Evolutionary conservation across 129 eudicot species (phyloP).

Genomic region (Tagetes patula): DNA sequence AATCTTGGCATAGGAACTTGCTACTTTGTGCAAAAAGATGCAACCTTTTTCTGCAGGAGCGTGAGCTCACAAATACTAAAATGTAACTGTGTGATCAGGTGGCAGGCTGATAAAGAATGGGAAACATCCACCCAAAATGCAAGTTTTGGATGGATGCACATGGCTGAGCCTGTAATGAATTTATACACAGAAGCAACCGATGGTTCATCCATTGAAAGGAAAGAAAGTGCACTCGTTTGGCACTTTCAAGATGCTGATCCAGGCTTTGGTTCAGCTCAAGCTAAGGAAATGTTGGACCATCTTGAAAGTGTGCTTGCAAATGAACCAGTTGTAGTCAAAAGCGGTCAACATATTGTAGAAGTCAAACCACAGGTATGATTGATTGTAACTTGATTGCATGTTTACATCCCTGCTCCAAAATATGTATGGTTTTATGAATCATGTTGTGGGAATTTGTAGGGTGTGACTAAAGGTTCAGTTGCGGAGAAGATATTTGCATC

Average conservation of each 20-base stretch:
- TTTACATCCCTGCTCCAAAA: not conserved
- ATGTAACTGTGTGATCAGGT: conserved; percentile 28
- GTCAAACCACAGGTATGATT: conserved; percentile 59
- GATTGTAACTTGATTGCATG: not conserved
- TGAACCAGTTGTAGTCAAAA: conserved; percentile 61
- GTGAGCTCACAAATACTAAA: conserved; percentile 6
- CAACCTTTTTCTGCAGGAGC: not conserved
- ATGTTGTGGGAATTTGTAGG: conserved; percentile 35
- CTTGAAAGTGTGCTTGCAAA: conserved; percentile 66
- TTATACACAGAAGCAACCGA: conserved; percentile 57
- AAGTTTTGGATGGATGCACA: conserved; percentile 56
- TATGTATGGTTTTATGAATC: not conserved
- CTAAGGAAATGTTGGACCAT: conserved; percentile 62
- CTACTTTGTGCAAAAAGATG: not conserved
- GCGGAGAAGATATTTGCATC: conserved; percentile 56
- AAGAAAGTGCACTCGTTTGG: conserved; percentile 67
- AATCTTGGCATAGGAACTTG: not conserved
- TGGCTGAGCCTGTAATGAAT: conserved; percentile 64
- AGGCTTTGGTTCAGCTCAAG: conserved; percentile 55
- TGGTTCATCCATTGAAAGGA: conserved; percentile 54
- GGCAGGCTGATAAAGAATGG: conserved; percentile 53
- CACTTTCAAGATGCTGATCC: conserved; percentile 56
- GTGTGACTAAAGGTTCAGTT: conserved; percentile 61
- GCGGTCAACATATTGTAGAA: conserved; percentile 57
- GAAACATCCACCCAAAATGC: conserved; percentile 39